These are phyloP conservation scores for Stentor roeselii DNA, from an alignment of 73 alveolate species.

Conservation along the genomic window DNA sequence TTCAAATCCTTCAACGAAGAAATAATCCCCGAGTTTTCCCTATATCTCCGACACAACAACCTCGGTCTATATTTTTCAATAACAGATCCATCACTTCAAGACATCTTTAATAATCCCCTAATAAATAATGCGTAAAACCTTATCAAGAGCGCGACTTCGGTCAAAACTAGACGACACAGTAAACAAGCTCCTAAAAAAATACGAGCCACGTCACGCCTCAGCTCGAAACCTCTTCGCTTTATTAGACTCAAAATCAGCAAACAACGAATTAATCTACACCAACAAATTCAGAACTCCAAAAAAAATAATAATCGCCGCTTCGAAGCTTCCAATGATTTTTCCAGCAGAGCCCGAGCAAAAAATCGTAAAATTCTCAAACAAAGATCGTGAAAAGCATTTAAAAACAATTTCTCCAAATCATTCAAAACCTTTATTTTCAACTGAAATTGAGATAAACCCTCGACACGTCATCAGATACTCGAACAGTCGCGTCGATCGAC, in stretches of 20 bases:
- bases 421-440: neutral
- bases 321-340: neutral
- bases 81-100: no score
- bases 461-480: no score
- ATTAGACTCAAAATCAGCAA: neutral
- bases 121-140: no score
- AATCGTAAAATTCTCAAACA: neutral
- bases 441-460: neutral
- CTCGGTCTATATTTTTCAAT: neutral
- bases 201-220: neutral
- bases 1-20: neutral
- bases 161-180: neutral
- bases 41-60: neutral
- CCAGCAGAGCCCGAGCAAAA: neutral
- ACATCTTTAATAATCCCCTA: no score
- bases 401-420: neutral
- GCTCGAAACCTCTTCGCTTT: neutral
- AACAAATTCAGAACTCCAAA: neutral
- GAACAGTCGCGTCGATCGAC: neutral
- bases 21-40: neutral
- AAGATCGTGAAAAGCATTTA: neutral
- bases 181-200: neutral
- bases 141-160: no score
- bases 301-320: neutral
- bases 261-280: neutral